Percentiles rank a stretch among this genome's conserved stretches.
Evolutionary conservation across 148 eudicot genomes (phyloP).

Genomic region (Linanthus parryae): DNA sequence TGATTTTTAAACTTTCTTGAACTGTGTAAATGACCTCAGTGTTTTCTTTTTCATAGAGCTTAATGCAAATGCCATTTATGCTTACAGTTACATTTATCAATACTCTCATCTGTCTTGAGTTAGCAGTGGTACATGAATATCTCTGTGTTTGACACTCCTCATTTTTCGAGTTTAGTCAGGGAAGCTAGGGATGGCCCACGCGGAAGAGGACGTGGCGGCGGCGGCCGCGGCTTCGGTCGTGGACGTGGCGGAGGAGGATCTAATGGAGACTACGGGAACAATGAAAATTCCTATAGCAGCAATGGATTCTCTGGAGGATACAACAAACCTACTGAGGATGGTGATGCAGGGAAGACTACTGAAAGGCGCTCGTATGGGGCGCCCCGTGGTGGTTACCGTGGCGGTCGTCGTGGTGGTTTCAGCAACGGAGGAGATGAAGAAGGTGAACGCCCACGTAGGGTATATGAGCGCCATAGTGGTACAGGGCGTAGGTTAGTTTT

Average conservation of each 20-base stretch:
- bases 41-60: not conserved
- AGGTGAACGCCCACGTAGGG: constrained; percentile 55
- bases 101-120: not conserved
- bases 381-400: constrained; percentile 55
- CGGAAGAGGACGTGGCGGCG: constrained; percentile 61
- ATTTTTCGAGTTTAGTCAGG: constrained; percentile 35
- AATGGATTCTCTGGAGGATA: constrained; percentile 31
- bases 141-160: not conserved
- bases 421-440: constrained; percentile 53
- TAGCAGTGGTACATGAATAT: no score
- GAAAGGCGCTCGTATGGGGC: constrained; percentile 59
- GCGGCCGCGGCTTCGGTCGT: constrained; percentile 32
- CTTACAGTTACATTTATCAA: not conserved
- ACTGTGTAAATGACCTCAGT: not conserved
- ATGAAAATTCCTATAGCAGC: constrained; percentile 39
- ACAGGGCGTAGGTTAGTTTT: constrained; percentile 59
- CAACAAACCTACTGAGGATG: constrained; percentile 35
- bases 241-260: constrained; percentile 58
- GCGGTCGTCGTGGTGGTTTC: constrained; percentile 65
- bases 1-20: not conserved
- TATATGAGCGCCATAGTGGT: constrained; percentile 65
- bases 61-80: not conserved
- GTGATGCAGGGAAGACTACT: constrained; percentile 30
- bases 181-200: constrained; percentile 56
- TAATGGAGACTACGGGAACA: constrained; percentile 37